These are phyloP conservation scores for Penicillium longicatenatum DNA, from an alignment of 495 filamentous ascomycete species.

Conservation along the genomic window DNA sequence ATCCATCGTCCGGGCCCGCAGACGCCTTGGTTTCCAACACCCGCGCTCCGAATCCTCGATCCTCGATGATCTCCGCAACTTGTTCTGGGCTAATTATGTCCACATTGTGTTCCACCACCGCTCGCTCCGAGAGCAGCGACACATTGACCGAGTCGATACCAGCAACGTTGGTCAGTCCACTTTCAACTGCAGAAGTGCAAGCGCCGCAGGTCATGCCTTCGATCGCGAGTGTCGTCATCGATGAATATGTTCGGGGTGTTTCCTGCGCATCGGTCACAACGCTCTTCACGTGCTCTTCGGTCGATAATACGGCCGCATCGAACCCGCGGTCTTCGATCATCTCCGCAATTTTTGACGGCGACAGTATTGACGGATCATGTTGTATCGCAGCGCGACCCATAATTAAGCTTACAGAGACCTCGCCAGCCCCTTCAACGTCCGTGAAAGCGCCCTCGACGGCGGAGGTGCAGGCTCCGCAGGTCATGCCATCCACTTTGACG, in stretches of 20 bases:
- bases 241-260: conserved; percentile 37
- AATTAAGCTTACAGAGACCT: conserved; percentile 85
- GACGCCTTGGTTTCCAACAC: conserved; percentile 56
- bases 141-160: conserved; percentile 86
- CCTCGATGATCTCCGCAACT: conserved; percentile 87
- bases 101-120: conserved; percentile 77
- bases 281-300: conserved; percentile 54
- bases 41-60: conserved; percentile 88
- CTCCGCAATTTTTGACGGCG: conserved; percentile 73
- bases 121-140: conserved; percentile 72
- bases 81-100: conserved; percentile 62
- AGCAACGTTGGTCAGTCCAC: conserved; percentile 68
- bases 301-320: conserved; percentile 86
- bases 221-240: conserved; percentile 82
- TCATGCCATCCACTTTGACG: conserved; percentile 88
- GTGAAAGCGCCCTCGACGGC: conserved; percentile 85
- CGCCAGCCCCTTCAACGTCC: conserved; percentile 73
- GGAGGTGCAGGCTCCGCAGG: conserved; percentile 88
- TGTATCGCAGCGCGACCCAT: conserved; percentile 90
- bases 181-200: conserved; percentile 88
- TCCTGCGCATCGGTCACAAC: conserved; percentile 20
- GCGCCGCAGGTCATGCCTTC: conserved; percentile 98
- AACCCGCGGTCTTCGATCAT: conserved; percentile 95
- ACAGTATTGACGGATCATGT: conserved; percentile 77
- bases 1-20: conserved; percentile 13